These are phyloP conservation scores for Phytopythium helicoides DNA, from an alignment of 352 stramenopile species.

Conservation along the genomic window DNA sequence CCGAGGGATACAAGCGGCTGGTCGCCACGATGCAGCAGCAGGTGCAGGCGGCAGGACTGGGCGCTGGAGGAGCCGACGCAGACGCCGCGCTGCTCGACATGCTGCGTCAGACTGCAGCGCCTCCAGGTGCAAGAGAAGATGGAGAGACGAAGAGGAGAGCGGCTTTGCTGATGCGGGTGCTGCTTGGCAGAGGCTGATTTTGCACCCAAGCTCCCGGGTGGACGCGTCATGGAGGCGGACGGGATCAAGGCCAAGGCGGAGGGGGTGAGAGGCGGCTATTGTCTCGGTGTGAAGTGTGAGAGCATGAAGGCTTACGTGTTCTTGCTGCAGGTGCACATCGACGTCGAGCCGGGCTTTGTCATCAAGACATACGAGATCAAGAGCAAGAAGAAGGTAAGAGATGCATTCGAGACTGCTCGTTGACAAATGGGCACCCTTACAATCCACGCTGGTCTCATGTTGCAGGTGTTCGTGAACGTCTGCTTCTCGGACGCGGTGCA, in stretches of 20 bases:
- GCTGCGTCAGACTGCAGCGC: slow-evolving; percentile 27
- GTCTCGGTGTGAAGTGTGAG: neutral
- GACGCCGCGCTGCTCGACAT: slow-evolving; percentile 51
- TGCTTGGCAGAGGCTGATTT: slow-evolving; percentile 26
- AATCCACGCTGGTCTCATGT: neutral
- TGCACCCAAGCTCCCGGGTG: slow-evolving; percentile 60
- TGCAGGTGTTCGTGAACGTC: slow-evolving; percentile 80
- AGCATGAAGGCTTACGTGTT: neutral
- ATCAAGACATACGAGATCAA: slow-evolving; percentile 69
- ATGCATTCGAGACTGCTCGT: no score
- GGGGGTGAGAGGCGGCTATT: slow-evolving; percentile 37
- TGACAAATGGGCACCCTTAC: neutral
- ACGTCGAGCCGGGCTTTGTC: slow-evolving; percentile 76
- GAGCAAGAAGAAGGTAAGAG: slow-evolving; percentile 58
- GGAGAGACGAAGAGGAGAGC: no score
- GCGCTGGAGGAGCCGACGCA: slow-evolving; percentile 2
- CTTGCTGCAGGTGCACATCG: slow-evolving; percentile 54
- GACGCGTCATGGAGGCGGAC: slow-evolving; percentile 66
- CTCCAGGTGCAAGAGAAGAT: no score
- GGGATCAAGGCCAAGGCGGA: slow-evolving; percentile 55
- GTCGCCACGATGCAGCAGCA: slow-evolving; percentile 68
- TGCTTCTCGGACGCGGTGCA: slow-evolving; percentile 70
- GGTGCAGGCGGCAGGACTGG: slow-evolving; percentile 29
- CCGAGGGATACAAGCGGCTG: slow-evolving; percentile 57
- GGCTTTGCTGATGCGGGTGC: no score